These are phyloP conservation scores for Acer saccharum DNA, from an alignment of 345 rosid genomes.

Conservation along the genomic window DNA sequence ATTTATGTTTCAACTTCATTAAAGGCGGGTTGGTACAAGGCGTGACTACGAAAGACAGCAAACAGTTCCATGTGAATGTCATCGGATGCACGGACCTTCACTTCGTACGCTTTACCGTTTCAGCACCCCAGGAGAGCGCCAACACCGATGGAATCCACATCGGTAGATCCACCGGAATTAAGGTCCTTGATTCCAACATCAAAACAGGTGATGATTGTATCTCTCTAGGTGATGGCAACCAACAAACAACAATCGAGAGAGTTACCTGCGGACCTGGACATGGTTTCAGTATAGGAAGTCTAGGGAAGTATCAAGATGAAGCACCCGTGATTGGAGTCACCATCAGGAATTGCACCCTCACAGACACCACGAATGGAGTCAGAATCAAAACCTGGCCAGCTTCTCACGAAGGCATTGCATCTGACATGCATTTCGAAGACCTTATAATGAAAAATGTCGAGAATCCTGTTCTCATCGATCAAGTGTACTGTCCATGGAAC, in stretches of 20 bases:
- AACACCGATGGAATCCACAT: constrained; percentile 74
- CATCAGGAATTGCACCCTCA: background rate
- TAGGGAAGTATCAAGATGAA: background rate
- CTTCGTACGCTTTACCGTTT: constrained; percentile 32
- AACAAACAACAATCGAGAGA: background rate
- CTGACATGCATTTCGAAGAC: background rate
- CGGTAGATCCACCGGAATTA: constrained; percentile 40
- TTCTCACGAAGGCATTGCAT: background rate
- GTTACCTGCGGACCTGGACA: constrained; percentile 17
- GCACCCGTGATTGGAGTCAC: background rate
- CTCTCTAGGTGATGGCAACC: constrained; percentile 14
- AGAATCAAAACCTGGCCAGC: background rate
- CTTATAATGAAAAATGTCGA: background rate
- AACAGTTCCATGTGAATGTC: constrained; percentile 53
- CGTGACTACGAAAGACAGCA: constrained; percentile 43
- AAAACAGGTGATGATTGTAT: constrained; percentile 20
- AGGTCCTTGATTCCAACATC: constrained; percentile 33
- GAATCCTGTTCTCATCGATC: constrained; percentile 19
- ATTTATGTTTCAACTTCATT: constrained; percentile 40
- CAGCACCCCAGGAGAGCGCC: constrained; percentile 43
- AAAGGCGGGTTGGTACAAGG: constrained; percentile 28
- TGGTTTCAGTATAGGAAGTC: constrained; percentile 10
- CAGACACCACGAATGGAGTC: background rate
- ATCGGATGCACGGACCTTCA: constrained; percentile 46
- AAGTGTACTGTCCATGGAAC: constrained; percentile 13